Percentiles rank a stretch among this genome's conserved stretches.
Evolutionary conservation across 495 filamentous ascomycete species (phyloP).

Genomic region (Annulohypoxylon maeteangense): DNA sequence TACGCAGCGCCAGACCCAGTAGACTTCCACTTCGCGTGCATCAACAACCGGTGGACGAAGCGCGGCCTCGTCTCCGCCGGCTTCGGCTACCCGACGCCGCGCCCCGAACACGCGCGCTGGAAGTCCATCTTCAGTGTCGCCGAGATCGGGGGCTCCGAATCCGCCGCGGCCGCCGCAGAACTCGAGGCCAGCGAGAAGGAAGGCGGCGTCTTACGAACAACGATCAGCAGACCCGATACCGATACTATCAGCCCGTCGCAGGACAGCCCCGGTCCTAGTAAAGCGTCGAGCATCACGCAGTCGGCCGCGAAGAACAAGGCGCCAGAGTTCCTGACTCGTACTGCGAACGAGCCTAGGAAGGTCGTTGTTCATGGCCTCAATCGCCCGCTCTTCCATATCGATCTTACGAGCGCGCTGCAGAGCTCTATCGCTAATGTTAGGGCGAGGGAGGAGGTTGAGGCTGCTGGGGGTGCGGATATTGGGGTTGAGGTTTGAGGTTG

Average conservation of each 20-base stretch:
- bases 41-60: conserved; percentile 98
- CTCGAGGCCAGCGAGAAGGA: conserved; percentile 70
- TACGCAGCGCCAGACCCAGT: conserved; percentile 86
- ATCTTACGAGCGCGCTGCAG: conserved; percentile 90
- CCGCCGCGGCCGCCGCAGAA: conserved; percentile 68
- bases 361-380: conserved; percentile 86
- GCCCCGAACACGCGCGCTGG: conserved; percentile 75
- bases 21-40: conserved; percentile 95
- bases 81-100: conserved; percentile 83
- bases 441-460: conserved; percentile 53
- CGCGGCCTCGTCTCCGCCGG: conserved; percentile 90
- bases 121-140: conserved; percentile 96
- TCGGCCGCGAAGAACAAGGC: conserved; percentile 32
- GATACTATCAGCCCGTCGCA: conserved; percentile 29
- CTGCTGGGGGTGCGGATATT: conserved; percentile 31
- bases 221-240: conserved; percentile 31
- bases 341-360: conserved; percentile 22
- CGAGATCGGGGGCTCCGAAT: conserved; percentile 79
- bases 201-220: conserved; percentile 50
- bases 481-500: conserved; percentile 27
- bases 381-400: conserved; percentile 92
- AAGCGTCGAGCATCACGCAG: conserved; percentile 41
- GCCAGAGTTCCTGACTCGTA: conserved; percentile 24
- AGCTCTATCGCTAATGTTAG: conserved; percentile 85
- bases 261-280: conserved; percentile 47